These are phyloP conservation scores for Sporisorium iseilematis-ciliati DNA, from an alignment of 1,284 basidiomycete genomes.

Conservation along the genomic window DNA sequence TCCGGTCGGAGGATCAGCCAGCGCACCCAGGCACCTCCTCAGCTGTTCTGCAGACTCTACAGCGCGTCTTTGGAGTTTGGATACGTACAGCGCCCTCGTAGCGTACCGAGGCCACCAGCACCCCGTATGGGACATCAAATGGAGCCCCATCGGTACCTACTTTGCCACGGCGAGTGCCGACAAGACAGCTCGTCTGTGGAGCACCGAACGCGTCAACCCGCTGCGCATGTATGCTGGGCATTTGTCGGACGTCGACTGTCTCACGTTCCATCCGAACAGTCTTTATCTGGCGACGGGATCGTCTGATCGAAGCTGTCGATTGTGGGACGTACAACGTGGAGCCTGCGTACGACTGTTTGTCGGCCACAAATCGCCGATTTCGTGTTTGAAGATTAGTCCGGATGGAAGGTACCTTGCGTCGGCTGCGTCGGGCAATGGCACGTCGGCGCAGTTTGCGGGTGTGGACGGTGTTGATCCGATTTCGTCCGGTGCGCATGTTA, in stretches of 20 bases:
- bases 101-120: constrained; percentile 96
- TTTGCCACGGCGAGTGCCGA: constrained; percentile 96
- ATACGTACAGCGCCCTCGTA: constrained; percentile 92
- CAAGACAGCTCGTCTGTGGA: constrained; percentile 94
- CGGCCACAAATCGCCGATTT: constrained; percentile 92
- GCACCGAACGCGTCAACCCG: constrained; percentile 87
- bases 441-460: constrained; percentile 39
- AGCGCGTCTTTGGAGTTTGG: constrained; percentile 91
- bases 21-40: constrained; percentile 86
- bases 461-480: constrained; percentile 23
- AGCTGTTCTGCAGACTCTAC: constrained; percentile 95
- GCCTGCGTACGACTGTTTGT: constrained; percentile 93
- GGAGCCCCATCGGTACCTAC: constrained; percentile 98
- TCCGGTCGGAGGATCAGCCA: constrained; percentile 85
- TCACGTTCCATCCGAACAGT: constrained; percentile 97
- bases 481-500: constrained; percentile 64
- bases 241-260: constrained; percentile 94
- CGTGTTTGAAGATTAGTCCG: constrained; percentile 87
- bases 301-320: constrained; percentile 90
- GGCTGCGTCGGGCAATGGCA: constrained; percentile 71
- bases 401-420: constrained; percentile 94
- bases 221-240: constrained; percentile 95
- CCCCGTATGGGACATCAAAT: constrained; percentile 98
- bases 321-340: constrained; percentile 99
- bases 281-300: constrained; percentile 97